A percentile compares a stretch with the other conserved stretches of the same genome.
Conservation (phyloP, 1,284 basidiomycete genomes). For the Mycena sp. region DNA sequence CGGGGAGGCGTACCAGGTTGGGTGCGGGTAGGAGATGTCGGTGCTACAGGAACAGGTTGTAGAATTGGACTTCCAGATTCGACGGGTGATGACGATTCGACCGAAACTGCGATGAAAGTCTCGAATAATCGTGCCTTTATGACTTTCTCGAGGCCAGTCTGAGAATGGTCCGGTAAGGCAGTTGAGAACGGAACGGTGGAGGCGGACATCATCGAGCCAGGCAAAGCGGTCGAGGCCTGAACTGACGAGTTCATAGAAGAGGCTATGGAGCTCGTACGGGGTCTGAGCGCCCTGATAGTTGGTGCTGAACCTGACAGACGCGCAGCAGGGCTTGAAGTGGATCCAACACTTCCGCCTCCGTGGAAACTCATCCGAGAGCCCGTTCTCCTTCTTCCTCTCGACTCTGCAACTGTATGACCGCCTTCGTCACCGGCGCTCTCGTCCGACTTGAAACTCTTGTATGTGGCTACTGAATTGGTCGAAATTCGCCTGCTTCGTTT, state of each 20-base stretch:
- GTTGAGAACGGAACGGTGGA: slow-evolving; percentile 42
- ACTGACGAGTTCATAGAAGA: slow-evolving; percentile 51
- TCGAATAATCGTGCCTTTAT: slow-evolving; percentile 81
- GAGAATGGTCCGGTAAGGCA: slow-evolving; percentile 68
- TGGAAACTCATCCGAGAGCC: slow-evolving; percentile 51
- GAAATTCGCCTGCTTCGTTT: slow-evolving; percentile 72
- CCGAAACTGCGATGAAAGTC: slow-evolving; percentile 72
- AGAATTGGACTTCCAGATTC: not conserved
- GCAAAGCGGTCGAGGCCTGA: slow-evolving; percentile 10
- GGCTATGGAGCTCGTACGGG: slow-evolving; percentile 60
- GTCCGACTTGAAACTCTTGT: slow-evolving; percentile 57
- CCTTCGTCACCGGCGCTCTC: slow-evolving; percentile 48
- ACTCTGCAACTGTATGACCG: slow-evolving; percentile 35
- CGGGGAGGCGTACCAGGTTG: slow-evolving; percentile 23
- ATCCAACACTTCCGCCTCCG: slow-evolving; percentile 38
- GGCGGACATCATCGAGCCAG: slow-evolving; percentile 65
- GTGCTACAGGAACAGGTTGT: slow-evolving; percentile 16
- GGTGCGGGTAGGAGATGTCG: slow-evolving; percentile 31
- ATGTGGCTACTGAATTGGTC: slow-evolving; percentile 60
- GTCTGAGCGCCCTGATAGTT: slow-evolving; percentile 49
- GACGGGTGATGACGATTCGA: slow-evolving; percentile 24
- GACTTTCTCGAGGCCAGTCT: slow-evolving; percentile 72
- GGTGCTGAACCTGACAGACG: slow-evolving; percentile 38
- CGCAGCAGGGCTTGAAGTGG: slow-evolving; percentile 32
- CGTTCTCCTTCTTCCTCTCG: slow-evolving; percentile 49